Base-by-base conservation (phyloP, 1,139 yeast genomes). In the Zygosaccharomyces sapae region DNA sequence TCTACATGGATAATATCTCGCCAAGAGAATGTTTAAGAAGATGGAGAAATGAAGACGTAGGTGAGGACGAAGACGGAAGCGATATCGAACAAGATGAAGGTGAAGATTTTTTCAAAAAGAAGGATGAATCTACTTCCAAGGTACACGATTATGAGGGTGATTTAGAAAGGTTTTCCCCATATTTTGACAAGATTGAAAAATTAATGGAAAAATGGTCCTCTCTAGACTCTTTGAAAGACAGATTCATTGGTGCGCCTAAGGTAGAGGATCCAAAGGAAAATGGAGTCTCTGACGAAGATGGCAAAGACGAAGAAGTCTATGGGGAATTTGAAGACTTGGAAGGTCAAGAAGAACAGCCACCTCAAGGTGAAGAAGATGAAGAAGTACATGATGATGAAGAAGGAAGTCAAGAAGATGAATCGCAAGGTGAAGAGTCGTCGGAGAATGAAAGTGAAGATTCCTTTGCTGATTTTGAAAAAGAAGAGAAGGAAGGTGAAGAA, bases 321-420 rank as follows among this genome's bases (percentile, higher is more conserved):
- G 95, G 92, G 43, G 95, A 86, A 58, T 86, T 84, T 61, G 95
- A 86, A 65, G 94, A 84, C 65, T 71, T 83, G 44, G 94, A 85
- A 64, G 77, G 65, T n/a, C 72, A 64, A 1, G 71, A 62, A 5
- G 56, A 48, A 12, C 48, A 35, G 27, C 22, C 8, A 16, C 5
- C 41, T n/a, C 42, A 40, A 33, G 35, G 38, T 20, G 41, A 51
- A 18, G 59, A 53, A 16, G 58, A 51, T 2, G 65, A 36, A 13
- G 63, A 64, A 41, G 25, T 6, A 22, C 63, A 67, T 6, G 73
- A 59, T 3, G 69, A 59, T 8, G 70, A 48, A 18, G 52, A 47
- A 13, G 45, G 35, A 1, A 47, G 44, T 10, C 53, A 43, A 6
- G 49, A 47, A n/a, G 52, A 43, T 31, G 34, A 9, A 31, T 31